Percentiles rank a stretch among this genome's conserved stretches.
Conservation (phyloP, 805 yeast species). For the Starmerella bombicola region DNA sequence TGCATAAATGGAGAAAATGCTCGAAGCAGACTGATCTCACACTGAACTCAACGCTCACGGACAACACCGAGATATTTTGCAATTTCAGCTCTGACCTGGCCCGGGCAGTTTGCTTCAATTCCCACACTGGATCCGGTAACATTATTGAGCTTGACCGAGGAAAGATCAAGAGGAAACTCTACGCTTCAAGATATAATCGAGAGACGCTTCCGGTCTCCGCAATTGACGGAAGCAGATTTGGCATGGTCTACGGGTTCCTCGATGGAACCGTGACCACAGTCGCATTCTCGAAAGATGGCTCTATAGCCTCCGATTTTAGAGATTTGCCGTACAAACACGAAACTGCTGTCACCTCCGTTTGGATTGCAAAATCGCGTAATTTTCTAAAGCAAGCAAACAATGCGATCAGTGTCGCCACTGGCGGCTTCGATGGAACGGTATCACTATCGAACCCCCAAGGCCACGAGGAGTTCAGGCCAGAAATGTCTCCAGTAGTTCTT, state of each 20-base stretch:
- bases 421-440: slow-evolving; percentile 17
- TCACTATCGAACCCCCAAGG: slow-evolving; percentile 3
- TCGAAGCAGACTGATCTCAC: slow-evolving; percentile 22
- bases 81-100: slow-evolving; percentile 20
- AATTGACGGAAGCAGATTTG: slow-evolving; percentile 26
- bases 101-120: slow-evolving; percentile 22
- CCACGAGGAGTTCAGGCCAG: slow-evolving; percentile 1
- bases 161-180: slow-evolving; percentile 21
- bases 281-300: slow-evolving; percentile 22
- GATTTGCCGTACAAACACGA: slow-evolving; percentile 20
- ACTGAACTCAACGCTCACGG: slow-evolving; percentile 19
- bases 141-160: slow-evolving; percentile 27
- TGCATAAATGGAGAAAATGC: slow-evolving; percentile 24
- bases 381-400: slow-evolving; percentile 3
- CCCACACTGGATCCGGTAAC: slow-evolving; percentile 21
- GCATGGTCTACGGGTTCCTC: slow-evolving; percentile 24
- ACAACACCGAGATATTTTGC: slow-evolving; percentile 18
- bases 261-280: slow-evolving; percentile 22
- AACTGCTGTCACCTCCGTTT: slow-evolving; percentile 21
- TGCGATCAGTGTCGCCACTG: slow-evolving; percentile 13
- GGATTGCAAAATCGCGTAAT: slow-evolving; percentile 21
- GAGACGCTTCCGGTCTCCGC: slow-evolving; percentile 13
- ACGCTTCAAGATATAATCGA: slow-evolving; percentile 18
- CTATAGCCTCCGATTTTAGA: slow-evolving; percentile 21
- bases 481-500: slow-evolving; percentile 3